Conservation (phyloP, 768 basidiomycete genomes). For the Mycena pura region DNA sequence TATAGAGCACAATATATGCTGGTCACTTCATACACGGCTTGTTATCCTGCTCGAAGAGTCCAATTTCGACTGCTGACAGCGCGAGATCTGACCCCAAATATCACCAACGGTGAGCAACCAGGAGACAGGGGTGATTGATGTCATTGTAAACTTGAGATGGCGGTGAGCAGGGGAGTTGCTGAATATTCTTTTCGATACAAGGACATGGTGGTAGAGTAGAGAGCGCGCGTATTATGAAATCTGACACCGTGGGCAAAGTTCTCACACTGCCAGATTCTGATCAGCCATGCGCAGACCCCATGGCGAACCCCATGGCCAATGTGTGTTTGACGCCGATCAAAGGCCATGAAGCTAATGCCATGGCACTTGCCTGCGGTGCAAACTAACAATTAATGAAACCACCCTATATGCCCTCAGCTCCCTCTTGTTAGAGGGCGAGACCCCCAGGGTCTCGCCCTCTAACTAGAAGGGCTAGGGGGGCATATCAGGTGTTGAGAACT, state of each 20-base stretch:
- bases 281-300: background rate
- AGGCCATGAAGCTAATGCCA: background rate
- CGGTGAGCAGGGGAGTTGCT: background rate
- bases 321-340: background rate
- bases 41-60: background rate
- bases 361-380: background rate
- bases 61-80: background rate
- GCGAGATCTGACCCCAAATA: background rate
- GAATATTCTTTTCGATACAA: background rate
- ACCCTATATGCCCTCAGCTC: no score
- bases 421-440: no score
- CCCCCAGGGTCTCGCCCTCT: no score
- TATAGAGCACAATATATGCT: background rate
- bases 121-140: background rate
- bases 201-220: background rate
- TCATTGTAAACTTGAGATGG: background rate
- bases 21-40: background rate
- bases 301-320: background rate
- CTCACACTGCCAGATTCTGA: background rate
- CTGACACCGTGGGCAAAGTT: background rate
- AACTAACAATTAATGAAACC: no score
- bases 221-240: background rate
- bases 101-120: background rate
- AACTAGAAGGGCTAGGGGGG: no score
- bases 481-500: no score